These are phyloP conservation scores for Myxozyma mucilagina DNA, from an alignment of 805 yeast species.

Conservation along the genomic window DNA sequence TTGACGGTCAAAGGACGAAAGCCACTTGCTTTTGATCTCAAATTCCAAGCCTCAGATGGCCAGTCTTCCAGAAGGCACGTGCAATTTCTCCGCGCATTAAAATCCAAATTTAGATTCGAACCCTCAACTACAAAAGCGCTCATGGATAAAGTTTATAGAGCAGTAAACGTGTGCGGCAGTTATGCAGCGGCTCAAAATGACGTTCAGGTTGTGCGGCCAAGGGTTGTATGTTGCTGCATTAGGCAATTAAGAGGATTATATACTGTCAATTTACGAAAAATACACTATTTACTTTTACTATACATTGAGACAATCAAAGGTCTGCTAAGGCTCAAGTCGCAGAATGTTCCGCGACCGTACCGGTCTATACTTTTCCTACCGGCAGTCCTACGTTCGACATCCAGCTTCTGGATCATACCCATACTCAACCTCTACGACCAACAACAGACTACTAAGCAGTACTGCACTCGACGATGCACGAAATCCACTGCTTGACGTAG, in stretches of 20 bases:
- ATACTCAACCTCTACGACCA: neutral
- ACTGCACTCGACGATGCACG: conserved; percentile 25
- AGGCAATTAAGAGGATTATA: too few relatives aligned
- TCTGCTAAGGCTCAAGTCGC: neutral
- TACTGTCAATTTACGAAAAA: too few relatives aligned
- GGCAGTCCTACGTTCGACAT: conserved; percentile 83
- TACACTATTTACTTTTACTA: too few relatives aligned
- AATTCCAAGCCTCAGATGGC: neutral
- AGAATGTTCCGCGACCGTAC: conserved; percentile 93
- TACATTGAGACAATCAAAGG: neutral
- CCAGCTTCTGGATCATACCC: conserved; percentile 33
- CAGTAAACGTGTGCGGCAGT: neutral
- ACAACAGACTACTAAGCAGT: conserved; percentile 4
- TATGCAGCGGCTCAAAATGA: conserved; percentile 2
- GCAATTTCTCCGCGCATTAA: neutral
- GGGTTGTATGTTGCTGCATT: too few relatives aligned
- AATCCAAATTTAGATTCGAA: neutral
- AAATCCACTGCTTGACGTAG: conserved; percentile 49
- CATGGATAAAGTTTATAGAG: too few relatives aligned
- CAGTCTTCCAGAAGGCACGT: conserved; percentile 5
- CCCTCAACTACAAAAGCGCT: too few relatives aligned
- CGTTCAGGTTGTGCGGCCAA: conserved; percentile 6
- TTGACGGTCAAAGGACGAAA: too few relatives aligned
- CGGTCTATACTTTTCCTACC: conserved; percentile 81
- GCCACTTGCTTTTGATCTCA: too few relatives aligned